Conservation (phyloP, 257 asterid genomes). For the Solanum virginianum region DNA sequence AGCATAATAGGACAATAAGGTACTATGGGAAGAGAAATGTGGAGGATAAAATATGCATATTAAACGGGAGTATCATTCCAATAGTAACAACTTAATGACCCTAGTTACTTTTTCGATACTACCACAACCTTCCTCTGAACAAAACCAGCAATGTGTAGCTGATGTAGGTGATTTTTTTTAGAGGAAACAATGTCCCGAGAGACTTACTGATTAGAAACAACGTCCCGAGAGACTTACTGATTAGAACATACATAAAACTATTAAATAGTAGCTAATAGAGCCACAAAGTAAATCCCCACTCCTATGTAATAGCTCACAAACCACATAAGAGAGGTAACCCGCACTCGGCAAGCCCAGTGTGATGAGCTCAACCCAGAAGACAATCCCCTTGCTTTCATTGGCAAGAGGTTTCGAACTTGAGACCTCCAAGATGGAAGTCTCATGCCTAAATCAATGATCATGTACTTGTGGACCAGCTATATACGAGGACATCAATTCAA, state of each 20-base stretch:
- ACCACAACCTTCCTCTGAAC: neutral
- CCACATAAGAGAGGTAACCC: too few relatives aligned
- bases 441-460: neutral
- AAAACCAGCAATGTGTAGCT: neutral
- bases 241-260: neutral
- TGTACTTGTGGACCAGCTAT: neutral
- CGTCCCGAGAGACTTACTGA: neutral
- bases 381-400: too few relatives aligned
- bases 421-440: too few relatives aligned
- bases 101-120: neutral
- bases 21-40: neutral
- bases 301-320: too few relatives aligned
- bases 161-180: neutral
- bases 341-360: too few relatives aligned
- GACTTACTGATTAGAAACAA: neutral
- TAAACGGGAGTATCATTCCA: neutral
- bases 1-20: neutral
- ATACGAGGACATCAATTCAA: neutral
- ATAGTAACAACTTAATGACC: neutral
- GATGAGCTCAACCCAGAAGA: too few relatives aligned
- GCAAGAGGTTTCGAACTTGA: too few relatives aligned
- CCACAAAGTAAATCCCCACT: neutral
- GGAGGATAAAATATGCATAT: neutral
- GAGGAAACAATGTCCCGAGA: neutral
- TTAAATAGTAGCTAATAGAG: neutral